These are phyloP conservation scores for Malassezia sympodialis DNA, from an alignment of 1,284 basidiomycete species.

Conservation along the genomic window DNA sequence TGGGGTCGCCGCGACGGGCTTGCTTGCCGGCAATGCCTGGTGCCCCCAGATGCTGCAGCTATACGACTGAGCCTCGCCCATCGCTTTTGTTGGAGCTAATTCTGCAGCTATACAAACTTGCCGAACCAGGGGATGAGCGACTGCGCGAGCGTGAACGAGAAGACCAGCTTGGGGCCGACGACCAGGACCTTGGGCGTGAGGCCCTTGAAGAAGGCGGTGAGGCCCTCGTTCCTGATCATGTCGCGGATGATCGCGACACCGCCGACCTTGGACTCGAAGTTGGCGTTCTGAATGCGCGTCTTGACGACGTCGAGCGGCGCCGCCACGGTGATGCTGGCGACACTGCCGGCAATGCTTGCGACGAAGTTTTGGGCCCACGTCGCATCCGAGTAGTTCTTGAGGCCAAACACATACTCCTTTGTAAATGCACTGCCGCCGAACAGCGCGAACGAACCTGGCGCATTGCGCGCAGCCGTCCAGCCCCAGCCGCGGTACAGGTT, in stretches of 20 bases:
- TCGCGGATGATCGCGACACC: conserved; percentile 80
- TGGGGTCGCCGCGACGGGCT: conserved; percentile 25
- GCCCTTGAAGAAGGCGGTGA: conserved; percentile 87
- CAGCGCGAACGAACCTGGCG: conserved; percentile 79
- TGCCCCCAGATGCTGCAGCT: conserved; percentile 26
- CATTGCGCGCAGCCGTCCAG: conserved; percentile 96
- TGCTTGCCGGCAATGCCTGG: conserved; percentile 39
- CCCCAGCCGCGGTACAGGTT: conserved; percentile 93
- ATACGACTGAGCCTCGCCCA: conserved; percentile 6
- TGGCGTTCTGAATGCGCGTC: conserved; percentile 79
- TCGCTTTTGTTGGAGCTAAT: background rate
- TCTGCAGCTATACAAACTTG: conserved; percentile 50
- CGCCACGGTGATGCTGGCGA: conserved; percentile 88
- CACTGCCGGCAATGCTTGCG: conserved; percentile 83
- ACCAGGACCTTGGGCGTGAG: conserved; percentile 72
- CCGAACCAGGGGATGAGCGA: conserved; percentile 86
- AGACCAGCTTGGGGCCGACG: conserved; percentile 93
- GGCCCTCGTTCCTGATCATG: conserved; percentile 75
- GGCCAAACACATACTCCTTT: conserved; percentile 83
- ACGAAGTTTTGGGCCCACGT: conserved; percentile 74
- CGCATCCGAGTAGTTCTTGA: conserved; percentile 78
- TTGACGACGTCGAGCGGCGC: conserved; percentile 94
- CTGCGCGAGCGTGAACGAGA: conserved; percentile 94
- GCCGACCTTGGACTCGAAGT: conserved; percentile 78
- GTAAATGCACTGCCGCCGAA: conserved; percentile 91